Evolutionary conservation across 2,329 filamentous ascomycete genomes (phyloP).

Genomic region (Claviceps quebecensis): DNA sequence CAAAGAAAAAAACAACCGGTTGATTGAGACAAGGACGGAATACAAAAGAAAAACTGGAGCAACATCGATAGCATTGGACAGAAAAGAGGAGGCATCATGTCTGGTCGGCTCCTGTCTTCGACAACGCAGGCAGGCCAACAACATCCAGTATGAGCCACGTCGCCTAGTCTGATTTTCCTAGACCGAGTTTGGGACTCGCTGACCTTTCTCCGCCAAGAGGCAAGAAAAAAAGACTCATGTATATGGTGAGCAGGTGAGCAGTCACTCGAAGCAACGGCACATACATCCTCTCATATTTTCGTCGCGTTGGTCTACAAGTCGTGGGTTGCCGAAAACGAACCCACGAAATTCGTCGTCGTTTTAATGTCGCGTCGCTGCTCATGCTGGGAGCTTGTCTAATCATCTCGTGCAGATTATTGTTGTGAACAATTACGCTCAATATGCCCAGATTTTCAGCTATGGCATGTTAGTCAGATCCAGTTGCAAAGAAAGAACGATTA

Average conservation of each 20-base stretch:
- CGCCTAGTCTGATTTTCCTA: conserved; percentile 3
- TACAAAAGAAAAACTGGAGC: conserved; percentile 6
- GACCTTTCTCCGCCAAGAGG: not conserved
- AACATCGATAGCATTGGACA: conserved; percentile 9
- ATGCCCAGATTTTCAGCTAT: conserved; percentile 80
- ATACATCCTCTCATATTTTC: no score
- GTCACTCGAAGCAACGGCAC: no score
- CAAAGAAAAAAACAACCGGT: conserved; percentile 4
- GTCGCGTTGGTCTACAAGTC: conserved; percentile 12
- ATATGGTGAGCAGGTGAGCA: not conserved
- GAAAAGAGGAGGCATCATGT: conserved; percentile 23
- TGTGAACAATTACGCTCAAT: conserved; percentile 32
- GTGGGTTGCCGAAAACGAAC: conserved; percentile 15
- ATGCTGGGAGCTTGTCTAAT: conserved; percentile 17
- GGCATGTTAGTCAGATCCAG: conserved; percentile 4
- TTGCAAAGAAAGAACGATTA: no score
- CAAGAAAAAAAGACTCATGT: conserved; percentile 5
- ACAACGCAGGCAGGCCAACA: conserved; percentile 12
- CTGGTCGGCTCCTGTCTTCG: conserved; percentile 14
- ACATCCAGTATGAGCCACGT: conserved; percentile 10
- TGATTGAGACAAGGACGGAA: not conserved
- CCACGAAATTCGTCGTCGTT: conserved; percentile 16
- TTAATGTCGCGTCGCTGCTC: conserved; percentile 16
- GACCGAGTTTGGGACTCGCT: not conserved
- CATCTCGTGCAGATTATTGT: conserved; percentile 13